Conservation (phyloP, 2,329 filamentous ascomycete species). For the Conoideocrella luteorostrata region DNA sequence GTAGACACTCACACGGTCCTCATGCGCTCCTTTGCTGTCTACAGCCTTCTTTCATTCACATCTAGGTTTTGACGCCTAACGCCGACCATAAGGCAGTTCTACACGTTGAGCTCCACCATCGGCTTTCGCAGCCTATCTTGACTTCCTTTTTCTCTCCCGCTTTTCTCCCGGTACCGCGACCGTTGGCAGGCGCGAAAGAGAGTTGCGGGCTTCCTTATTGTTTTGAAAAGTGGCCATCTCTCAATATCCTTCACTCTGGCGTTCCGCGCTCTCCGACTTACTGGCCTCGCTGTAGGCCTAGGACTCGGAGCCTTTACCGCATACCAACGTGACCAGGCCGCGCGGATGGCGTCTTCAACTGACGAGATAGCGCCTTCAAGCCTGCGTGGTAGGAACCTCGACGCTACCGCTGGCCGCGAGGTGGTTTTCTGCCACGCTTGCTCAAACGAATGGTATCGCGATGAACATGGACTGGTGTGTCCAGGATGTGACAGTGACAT, state of each 20-base stretch:
- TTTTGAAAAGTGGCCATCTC: too few relatives aligned
- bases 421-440: conserved; percentile 85
- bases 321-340: conserved; percentile 39
- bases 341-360: conserved; percentile 34
- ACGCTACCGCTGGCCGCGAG: conserved; percentile 50
- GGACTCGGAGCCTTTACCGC: conserved; percentile 52
- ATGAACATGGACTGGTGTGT: conserved; percentile 63
- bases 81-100: too few relatives aligned
- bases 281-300: conserved; percentile 52
- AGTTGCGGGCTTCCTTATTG: too few relatives aligned
- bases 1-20: not conserved
- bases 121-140: too few relatives aligned
- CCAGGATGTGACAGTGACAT: conserved; percentile 73
- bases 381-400: conserved; percentile 33
- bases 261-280: conserved; percentile 47
- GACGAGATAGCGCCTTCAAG: conserved; percentile 31
- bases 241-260: conserved; percentile 37
- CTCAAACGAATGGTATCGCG: conserved; percentile 70
- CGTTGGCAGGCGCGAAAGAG: not conserved
- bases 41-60: not conserved
- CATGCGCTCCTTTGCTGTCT: not conserved
- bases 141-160: too few relatives aligned
- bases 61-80: not conserved
- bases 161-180: too few relatives aligned
- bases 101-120: too few relatives aligned